These are phyloP conservation scores for Chenopodium quinoa DNA, from an alignment of 148 eudicot species.

Conservation along the genomic window DNA sequence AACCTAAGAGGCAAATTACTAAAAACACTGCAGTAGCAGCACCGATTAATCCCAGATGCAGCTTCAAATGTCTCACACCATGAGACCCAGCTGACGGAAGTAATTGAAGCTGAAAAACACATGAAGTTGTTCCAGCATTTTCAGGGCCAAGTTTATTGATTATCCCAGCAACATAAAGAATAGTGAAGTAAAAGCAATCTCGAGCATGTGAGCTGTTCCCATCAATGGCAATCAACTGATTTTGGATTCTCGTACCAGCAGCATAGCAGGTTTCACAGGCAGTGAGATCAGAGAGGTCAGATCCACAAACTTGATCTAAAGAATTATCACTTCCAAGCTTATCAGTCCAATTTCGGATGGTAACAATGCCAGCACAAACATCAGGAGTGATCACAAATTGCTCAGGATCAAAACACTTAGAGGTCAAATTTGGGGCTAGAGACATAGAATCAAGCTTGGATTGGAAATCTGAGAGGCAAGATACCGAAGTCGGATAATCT, in stretches of 20 bases:
- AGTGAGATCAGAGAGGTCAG: slow-evolving; percentile 48
- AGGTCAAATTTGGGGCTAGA: slow-evolving; percentile 44
- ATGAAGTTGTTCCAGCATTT: slow-evolving; percentile 42
- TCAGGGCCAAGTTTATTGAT: slow-evolving; percentile 66
- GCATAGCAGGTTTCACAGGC: slow-evolving; percentile 57
- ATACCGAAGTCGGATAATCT: slow-evolving; percentile 42
- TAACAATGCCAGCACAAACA: slow-evolving; percentile 54
- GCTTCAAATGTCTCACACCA: slow-evolving; percentile 23
- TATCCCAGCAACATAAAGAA: slow-evolving; percentile 72
- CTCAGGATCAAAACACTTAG: slow-evolving; percentile 48
- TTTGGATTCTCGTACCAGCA: slow-evolving; percentile 52
- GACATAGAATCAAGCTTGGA: slow-evolving; percentile 43
- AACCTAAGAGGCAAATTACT: slow-evolving; percentile 35
- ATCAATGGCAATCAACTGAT: slow-evolving; percentile 43
- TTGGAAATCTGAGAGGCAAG: slow-evolving; percentile 59
- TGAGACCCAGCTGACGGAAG: slow-evolving; percentile 21
- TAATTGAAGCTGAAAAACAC: slow-evolving; percentile 48
- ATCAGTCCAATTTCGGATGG: slow-evolving; percentile 44
- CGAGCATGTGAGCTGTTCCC: slow-evolving; percentile 58
- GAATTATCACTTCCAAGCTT: slow-evolving; percentile 41
- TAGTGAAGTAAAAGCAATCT: slow-evolving; percentile 57
- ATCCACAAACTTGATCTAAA: slow-evolving; percentile 45
- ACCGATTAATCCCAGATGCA: slow-evolving; percentile 51
- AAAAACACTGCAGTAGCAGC: slow-evolving; percentile 41
- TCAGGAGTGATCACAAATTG: slow-evolving; percentile 50